Evolutionary conservation across 2,329 filamentous ascomycete genomes (phyloP).

Genomic region (Penicillium palitans): DNA sequence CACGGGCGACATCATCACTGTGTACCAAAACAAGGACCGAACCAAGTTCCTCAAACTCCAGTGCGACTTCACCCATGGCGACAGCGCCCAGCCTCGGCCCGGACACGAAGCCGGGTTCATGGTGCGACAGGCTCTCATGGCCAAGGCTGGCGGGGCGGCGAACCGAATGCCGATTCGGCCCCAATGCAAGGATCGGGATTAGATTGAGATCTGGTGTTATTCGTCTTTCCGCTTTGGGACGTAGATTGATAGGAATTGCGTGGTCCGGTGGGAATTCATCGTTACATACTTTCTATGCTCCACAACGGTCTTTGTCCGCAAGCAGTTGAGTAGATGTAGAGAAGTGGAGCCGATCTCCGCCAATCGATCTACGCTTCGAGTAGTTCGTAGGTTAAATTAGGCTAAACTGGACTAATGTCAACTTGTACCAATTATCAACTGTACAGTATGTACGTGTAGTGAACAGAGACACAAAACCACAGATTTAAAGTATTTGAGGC

Average conservation of each 20-base stretch:
- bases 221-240: constrained; percentile 12
- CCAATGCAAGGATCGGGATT: constrained; percentile 12
- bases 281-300: not conserved
- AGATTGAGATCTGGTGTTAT: constrained; percentile 1
- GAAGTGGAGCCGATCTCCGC: not conserved
- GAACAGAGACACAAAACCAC: too few relatives aligned
- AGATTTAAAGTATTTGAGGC: not conserved
- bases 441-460: too few relatives aligned
- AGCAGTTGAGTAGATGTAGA: constrained; percentile 11
- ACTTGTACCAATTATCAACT: too few relatives aligned
- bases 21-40: constrained; percentile 58
- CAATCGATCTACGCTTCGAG: not conserved
- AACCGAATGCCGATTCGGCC: constrained; percentile 29
- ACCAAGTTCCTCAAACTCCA: constrained; percentile 44
- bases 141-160: constrained; percentile 27
- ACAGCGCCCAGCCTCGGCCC: constrained; percentile 45
- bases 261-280: constrained; percentile 10
- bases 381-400: not conserved
- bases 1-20: constrained; percentile 72
- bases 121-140: constrained; percentile 40
- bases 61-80: constrained; percentile 50
- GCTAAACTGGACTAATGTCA: not conserved
- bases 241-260: constrained; percentile 21
- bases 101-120: constrained; percentile 43
- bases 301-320: constrained; percentile 21